These are phyloP conservation scores for Proteromonas lacertae DNA, from an alignment of 352 stramenopile genomes.

Conservation along the genomic window DNA sequence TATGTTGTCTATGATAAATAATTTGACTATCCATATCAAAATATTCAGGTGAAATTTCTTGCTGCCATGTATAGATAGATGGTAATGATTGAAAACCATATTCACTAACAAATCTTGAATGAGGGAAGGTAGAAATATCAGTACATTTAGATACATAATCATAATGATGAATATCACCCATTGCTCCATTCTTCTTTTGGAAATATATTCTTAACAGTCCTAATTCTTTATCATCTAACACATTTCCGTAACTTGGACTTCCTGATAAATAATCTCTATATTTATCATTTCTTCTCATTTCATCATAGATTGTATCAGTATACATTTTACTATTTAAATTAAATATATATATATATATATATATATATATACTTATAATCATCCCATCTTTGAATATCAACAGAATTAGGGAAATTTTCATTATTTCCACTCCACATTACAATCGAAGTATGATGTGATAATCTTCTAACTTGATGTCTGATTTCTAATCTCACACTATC, in stretches of 20 bases:
- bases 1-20: background rate
- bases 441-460: conserved; percentile 33
- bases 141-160: background rate
- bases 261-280: too few relatives aligned
- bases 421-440: conserved; percentile 52
- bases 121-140: background rate
- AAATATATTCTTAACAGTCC: too few relatives aligned
- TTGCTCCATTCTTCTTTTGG: background rate
- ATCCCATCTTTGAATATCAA: background rate
- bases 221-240: too few relatives aligned
- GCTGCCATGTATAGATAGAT: background rate
- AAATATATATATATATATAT: too few relatives aligned
- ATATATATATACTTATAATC: background rate
- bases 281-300: too few relatives aligned
- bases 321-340: too few relatives aligned
- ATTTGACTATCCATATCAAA: background rate
- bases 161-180: background rate
- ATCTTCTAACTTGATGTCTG: conserved; percentile 17
- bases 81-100: background rate
- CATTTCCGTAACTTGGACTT: too few relatives aligned
- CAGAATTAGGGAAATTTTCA: conserved; percentile 16
- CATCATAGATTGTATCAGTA: too few relatives aligned
- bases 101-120: conserved; percentile 1
- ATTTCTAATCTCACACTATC: conserved; percentile 21
- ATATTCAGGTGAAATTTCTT: background rate